Evolutionary conservation across 2,329 filamentous ascomycete genomes (phyloP), one percentile per base, ranked within the genome.

Genomic region (Fusarium sp.): DNA sequence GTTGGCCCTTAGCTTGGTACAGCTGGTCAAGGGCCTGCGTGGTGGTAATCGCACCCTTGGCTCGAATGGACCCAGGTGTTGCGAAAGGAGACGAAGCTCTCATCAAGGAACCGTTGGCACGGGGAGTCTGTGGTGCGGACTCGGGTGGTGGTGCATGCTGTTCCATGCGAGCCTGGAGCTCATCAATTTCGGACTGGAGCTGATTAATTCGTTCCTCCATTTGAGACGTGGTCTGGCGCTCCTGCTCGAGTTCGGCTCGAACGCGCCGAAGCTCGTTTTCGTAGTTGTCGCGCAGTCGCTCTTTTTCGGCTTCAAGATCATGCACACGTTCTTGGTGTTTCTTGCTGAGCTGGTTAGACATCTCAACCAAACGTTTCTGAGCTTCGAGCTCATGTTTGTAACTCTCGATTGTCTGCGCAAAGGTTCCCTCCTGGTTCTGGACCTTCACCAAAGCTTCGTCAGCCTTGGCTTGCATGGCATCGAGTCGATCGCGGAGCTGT

Each of bases 311-410:
- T 77, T 93, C 90, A 30, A 95, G 85, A 53, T 94, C 91, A 64
- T 90, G 88, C 17, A 94, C 83, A 52, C 92, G 89, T 63, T 89
- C 88, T 77, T 90, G 89, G 74, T 93, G 89, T 17, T 92, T 93
- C 62, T 91, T 87, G 35, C 92, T 90, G 57, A 92, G 90, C 76
- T 95, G 91, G 64, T 93, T 88, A 72, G 93, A 93, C 78, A 97
- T 87, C 69, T 97, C 92, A 5, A 94, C 93, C 23, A 99, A 87
- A 46, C 96, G 90, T 64, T 89, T 90, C 30, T 92, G 90, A 69
- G 92, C 92, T 71, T 97, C 94, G 11, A 97, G 86, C 79, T 98
- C 95, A 60, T 95, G 91, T 74, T 92, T 90, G 85, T 96, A 97
- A 67, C 92, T 91, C 78, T 98, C 92, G 67, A 97, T 91, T n/a